Evolutionary conservation across 495 filamentous ascomycete species (phyloP), one percentile per base, ranked within the genome.

Genomic region (Chaetomium fimeti): DNA sequence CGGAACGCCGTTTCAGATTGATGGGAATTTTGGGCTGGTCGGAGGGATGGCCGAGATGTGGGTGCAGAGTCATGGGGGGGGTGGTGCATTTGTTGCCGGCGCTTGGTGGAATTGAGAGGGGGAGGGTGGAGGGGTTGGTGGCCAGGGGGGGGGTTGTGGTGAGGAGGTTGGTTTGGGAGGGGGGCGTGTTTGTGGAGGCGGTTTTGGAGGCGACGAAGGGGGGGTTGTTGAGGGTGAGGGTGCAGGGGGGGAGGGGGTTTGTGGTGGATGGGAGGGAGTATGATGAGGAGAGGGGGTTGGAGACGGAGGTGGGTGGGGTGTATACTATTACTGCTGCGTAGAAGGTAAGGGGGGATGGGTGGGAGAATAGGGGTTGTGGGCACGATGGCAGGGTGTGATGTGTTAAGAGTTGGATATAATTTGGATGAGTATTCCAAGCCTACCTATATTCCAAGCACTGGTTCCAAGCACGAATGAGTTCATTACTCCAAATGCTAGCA

Each of bases 11-110:
- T 54, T 54, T 20, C 51, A 54, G 51, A 54, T 54, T 54, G 51
- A 54, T 32, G 51, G 51, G 27, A 54, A 54, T 20, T 32, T 54
- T 2, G 51, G 48, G 51, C 9, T 54, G 13, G 51, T 54, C 13
- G 22, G 27, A 1, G 51, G 51, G 15, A n/a, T 54, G 51, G 51
- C 51, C 2, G 51, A 54, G 51, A 54, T 54, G 27, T 54, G 29
- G 51, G 27, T 54, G 13, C 51, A 54, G 27, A 54, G 51, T 20
- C 51, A 54, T 20, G 22, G 20, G 27, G 16, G 25, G 3, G 13
- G 51, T 54, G 16, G 51, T 54, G 27, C 27, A 54, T 54, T 25
- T 54, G 51, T 18, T 54, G 51, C 51, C 51, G 12, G 51, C 27
- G 15, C 9, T 32, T 28, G 51, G 15, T 2, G 49, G 18, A 24